Conservation (phyloP, 345 rosid genomes). For the Corchorus olitorius region DNA sequence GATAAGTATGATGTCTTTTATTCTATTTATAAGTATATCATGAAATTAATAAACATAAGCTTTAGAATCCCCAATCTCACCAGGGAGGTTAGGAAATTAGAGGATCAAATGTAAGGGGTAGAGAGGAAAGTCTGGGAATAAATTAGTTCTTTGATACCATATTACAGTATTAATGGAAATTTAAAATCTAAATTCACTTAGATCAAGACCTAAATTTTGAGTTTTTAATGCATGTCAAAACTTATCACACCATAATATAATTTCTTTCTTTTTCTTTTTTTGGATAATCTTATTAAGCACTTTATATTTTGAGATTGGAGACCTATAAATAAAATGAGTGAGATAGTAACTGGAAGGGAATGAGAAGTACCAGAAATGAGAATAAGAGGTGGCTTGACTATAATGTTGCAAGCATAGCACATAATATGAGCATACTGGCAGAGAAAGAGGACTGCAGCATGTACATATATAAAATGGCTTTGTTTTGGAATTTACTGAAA, state of each 20-base stretch:
- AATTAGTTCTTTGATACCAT: neutral
- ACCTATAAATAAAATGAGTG: too few species aligned
- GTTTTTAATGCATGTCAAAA: neutral
- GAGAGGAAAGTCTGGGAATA: neutral
- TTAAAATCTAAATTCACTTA: neutral
- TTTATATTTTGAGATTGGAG: neutral
- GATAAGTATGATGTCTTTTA: neutral
- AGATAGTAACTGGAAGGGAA: too few species aligned
- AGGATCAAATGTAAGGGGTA: neutral
- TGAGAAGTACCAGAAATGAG: too few species aligned
- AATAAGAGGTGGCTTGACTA: too few species aligned
- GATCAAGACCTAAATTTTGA: neutral
- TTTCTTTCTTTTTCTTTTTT: too few species aligned
- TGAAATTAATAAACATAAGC: neutral
- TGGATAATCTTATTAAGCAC: neutral
- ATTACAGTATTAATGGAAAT: neutral
- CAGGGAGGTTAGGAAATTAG: neutral
- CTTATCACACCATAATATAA: too few species aligned
- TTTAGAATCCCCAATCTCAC: neutral
- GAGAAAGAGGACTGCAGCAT: too few species aligned
- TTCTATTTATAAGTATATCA: neutral
- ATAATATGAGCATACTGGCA: too few species aligned
- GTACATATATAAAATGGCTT: too few species aligned
- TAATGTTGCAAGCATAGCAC: too few species aligned
- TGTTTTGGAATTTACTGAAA: too few species aligned